Evolutionary conservation across 192 early-diverging fungal genomes (phyloP).

Genomic region (Podila horticola): DNA sequence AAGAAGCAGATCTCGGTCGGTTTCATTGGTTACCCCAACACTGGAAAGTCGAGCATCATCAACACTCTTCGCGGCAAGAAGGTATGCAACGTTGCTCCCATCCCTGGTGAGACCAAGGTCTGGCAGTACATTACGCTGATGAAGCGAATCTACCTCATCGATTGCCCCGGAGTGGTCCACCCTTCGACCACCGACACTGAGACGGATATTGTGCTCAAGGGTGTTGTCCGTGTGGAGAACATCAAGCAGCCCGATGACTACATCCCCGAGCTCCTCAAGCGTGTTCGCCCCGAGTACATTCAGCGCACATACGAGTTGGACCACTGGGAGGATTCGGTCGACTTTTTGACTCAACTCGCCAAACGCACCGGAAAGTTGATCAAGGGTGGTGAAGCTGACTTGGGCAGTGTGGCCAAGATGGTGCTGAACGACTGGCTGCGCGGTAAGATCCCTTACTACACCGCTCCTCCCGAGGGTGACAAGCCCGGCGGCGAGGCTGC

Average conservation of each 20-base stretch:
- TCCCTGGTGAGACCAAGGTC: slow-evolving; percentile 97
- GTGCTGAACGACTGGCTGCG: slow-evolving; percentile 98
- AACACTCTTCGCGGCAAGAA: slow-evolving; percentile 96
- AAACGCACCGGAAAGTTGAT: slow-evolving; percentile 89
- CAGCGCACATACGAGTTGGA: slow-evolving; percentile 91
- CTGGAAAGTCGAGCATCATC: slow-evolving; percentile 98
- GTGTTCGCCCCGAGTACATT: slow-evolving; percentile 92
- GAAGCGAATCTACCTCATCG: slow-evolving; percentile 98
- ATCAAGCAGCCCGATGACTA: slow-evolving; percentile 90
- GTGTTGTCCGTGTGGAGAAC: slow-evolving; percentile 95
- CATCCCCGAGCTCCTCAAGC: slow-evolving; percentile 82
- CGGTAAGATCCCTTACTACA: slow-evolving; percentile 96
- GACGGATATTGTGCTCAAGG: slow-evolving; percentile 96
- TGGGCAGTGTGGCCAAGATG: slow-evolving; percentile 93
- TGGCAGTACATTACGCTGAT: slow-evolving; percentile 99
- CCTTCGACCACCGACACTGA: slow-evolving; percentile 89
- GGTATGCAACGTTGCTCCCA: slow-evolving; percentile 97
- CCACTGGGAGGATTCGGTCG: slow-evolving; percentile 86
- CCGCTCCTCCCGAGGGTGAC: slow-evolving; percentile 75
- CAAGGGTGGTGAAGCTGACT: slow-evolving; percentile 97
- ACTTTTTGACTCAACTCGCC: slow-evolving; percentile 92
- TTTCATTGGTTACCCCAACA: slow-evolving; percentile 98
- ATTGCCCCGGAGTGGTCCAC: slow-evolving; percentile 98
- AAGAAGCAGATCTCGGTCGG: slow-evolving; percentile 99
- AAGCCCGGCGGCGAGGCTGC: slow-evolving; percentile 43